Base-by-base conservation (phyloP, 2,329 filamentous ascomycete species). In the Pseudopyricularia cyperi region DNA sequence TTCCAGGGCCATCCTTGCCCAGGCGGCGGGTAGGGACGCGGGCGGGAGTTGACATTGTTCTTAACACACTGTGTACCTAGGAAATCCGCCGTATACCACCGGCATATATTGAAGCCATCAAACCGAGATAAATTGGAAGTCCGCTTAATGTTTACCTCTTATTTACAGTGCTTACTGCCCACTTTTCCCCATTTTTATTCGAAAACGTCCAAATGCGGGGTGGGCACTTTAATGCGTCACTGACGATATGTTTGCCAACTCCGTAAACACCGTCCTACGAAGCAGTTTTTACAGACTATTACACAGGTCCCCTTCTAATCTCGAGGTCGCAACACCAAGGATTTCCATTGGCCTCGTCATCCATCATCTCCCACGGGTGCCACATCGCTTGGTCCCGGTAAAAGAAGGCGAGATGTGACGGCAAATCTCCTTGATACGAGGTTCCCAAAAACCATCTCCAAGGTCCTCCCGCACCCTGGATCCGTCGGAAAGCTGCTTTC, bases 1-100 rank as follows among this genome's bases (percentile, higher is more conserved):
- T 71, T 19, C 69, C 58, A 0, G 74, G 74, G 15, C 76, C 76
- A 57, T 74, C 67, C 54, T 70, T 72, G 54, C 77, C 76, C 14
- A 81, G 66, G 37, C 68, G 68, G 53, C 68, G 68, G 30, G 68
- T 72, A 11, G 62, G 60, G n/a, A 62, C 17, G 12, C 34, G 30
- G 3, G 22, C 54, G 1, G 56, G 51, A 15, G 53, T 34, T 14
- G 47, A 17, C 53, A 55, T 56, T 14, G 39, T 32, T 7, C n/a
- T n/a, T n/a, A n/a, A n/a, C n/a, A n/a, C n/a, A n/a, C n/a, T n/a
- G n/a, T n/a, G n/a, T n/a, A n/a, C n/a, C n/a, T n/a, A n/a, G n/a
- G n/a, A n/a, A n/a, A n/a, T n/a, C n/a, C n/a, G n/a, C n/a, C n/a
- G n/a, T n/a, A n/a, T n/a, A n/a, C n/a, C n/a, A n/a, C n/a, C n/a